Base-by-base conservation (phyloP, 768 basidiomycete species). In the Mycena venus region DNA sequence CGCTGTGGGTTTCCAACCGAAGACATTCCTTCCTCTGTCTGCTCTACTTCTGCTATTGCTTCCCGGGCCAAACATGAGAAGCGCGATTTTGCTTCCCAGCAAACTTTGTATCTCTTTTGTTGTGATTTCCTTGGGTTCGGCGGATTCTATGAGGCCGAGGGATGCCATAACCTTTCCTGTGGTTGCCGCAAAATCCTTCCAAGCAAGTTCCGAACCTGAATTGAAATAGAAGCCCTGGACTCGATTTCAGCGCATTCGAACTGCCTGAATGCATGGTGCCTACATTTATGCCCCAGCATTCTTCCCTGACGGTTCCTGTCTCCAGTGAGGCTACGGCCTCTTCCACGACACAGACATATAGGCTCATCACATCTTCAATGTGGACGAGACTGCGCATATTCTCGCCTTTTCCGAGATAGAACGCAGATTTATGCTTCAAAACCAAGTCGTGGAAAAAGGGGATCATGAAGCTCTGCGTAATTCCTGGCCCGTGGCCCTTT, bases 351-450 rank as follows among this genome's bases (percentile, higher is more conserved):
- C 14, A 23, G 59, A 73, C 65, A 31, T 73, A 73, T 11, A 73
- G 27, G 21, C 59, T 73, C 72, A 73, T 73, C 49, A 73, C 65
- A 25, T 73, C 72, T 3, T 73, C 38, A 60, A 73, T 73, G 56
- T 73, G 72, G 8, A 73, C 72, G 6, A 61, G 21, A 29, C 66
- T 68, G 19, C 72, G 58, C n/a, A 17, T n/a, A 25, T 73, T 73
- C 36, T 68, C 60, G 2, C 72, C 72, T 34, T 42, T 56, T 36
- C 21, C 65, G 29, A 68, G 2, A 49, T 68, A 68, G 36, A 73
- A 68, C 1, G 72, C 72, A 6, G 66, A 36, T 40, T 68, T 62
- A 27, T 31, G 11, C 14, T 10, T 40, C 29, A 68, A n/a, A 29
- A 73, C 56, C 10, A 51, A 21, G 29, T 68, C 66, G 60, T 68